These are phyloP conservation scores for Pythium dissimile DNA, from an alignment of 352 stramenopile genomes.

Conservation along the genomic window DNA sequence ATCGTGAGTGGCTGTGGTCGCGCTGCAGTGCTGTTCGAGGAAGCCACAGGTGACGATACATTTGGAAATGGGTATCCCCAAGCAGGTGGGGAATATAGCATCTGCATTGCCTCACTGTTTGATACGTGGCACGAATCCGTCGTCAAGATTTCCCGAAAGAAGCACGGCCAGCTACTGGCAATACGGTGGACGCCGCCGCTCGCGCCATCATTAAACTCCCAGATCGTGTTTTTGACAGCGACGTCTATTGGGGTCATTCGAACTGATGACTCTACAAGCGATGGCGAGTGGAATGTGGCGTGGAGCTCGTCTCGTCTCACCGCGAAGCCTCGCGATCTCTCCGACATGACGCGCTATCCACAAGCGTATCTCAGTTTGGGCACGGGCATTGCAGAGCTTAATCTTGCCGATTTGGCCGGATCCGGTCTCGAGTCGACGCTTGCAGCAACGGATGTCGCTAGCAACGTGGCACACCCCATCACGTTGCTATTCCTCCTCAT, in stretches of 20 bases:
- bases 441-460: conserved; percentile 4
- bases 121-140: conserved; percentile 55
- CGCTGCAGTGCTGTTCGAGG: conserved; percentile 52
- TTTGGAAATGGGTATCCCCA: not conserved
- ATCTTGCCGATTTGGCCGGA: conserved; percentile 40
- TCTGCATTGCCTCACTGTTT: conserved; percentile 53
- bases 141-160: conserved; percentile 47
- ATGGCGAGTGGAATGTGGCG: conserved; percentile 49
- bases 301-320: conserved; percentile 67
- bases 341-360: conserved; percentile 49
- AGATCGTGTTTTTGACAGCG: conserved; percentile 63
- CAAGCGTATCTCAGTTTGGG: conserved; percentile 44
- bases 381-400: conserved; percentile 51
- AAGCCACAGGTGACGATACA: not conserved
- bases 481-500: conserved; percentile 69
- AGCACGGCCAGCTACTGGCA: conserved; percentile 52
- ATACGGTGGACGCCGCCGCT: conserved; percentile 65
- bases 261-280: conserved; percentile 34
- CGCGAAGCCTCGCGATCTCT: conserved; percentile 43
- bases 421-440: not conserved
- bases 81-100: conserved; percentile 21
- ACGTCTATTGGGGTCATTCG: conserved; percentile 63
- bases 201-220: conserved; percentile 42
- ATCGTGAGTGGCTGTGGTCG: conserved; percentile 51
- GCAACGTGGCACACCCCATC: conserved; percentile 44